phyloP scores from a whole-genome alignment of 176 grass and related monocot genomes.

The Musa itinerans region DNA sequence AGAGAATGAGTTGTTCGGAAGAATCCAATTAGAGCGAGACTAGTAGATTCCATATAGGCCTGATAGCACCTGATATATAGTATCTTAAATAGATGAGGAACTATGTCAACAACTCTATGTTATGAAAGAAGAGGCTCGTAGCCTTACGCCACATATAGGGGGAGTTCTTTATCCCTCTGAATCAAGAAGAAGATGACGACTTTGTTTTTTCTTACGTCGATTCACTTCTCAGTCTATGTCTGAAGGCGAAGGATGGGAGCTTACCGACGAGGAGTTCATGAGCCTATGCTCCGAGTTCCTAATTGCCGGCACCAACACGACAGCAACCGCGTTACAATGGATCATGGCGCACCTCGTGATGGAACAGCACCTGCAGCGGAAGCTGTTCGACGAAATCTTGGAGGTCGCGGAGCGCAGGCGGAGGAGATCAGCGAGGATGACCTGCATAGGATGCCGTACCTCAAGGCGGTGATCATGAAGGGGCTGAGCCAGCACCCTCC shows the following conservation, averaged over 20 bases:
- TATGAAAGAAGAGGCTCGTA: too few species aligned
- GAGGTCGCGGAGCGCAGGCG: background rate
- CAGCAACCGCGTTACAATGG: constrained; percentile 41
- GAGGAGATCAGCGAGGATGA: background rate
- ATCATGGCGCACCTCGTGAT: constrained; percentile 64
- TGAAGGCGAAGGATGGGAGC: constrained; percentile 27
- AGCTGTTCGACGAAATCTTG: background rate
- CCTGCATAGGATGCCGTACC: background rate
- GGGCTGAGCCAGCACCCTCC: background rate
- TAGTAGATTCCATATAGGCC: too few species aligned
- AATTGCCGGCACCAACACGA: constrained; percentile 36
- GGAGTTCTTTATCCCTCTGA: constrained; percentile 31
- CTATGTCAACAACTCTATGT: too few species aligned
- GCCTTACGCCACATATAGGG: background rate
- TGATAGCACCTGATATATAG: too few species aligned
- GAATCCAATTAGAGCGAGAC: too few species aligned
- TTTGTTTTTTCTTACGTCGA: constrained; percentile 25
- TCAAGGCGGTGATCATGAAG: background rate
- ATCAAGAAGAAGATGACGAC: background rate
- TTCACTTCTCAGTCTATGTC: constrained; percentile 25
- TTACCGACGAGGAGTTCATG: constrained; percentile 27
- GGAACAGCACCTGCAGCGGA: constrained; percentile 30
- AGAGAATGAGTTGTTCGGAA: too few species aligned
- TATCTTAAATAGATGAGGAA: too few species aligned
- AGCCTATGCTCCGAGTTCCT: constrained; percentile 53